Conservation (phyloP, 768 basidiomycete species). For the Stropharia rugosoannulata region DNA sequence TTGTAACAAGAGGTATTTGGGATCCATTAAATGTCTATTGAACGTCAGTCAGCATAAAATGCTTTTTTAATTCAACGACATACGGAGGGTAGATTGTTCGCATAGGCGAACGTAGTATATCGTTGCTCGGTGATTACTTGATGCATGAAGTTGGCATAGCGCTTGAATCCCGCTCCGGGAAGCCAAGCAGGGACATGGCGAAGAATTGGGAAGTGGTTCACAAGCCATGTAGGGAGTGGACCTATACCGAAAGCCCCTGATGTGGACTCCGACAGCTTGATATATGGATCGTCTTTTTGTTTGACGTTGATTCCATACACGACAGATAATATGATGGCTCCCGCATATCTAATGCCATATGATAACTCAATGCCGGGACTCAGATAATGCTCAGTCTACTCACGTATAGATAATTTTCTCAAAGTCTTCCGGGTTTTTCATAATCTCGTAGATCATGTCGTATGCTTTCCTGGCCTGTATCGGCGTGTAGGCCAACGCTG, state of each 20-base stretch:
- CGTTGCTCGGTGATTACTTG: constrained; percentile 9
- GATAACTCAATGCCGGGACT: background rate
- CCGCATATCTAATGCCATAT: constrained; percentile 1
- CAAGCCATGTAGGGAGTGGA: background rate
- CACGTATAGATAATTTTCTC: constrained; percentile 10
- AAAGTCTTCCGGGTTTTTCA: constrained; percentile 14
- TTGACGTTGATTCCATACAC: constrained; percentile 20
- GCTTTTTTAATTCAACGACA: background rate
- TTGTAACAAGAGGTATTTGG: background rate
- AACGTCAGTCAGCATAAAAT: background rate
- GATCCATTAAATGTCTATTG: background rate
- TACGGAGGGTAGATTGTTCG: background rate
- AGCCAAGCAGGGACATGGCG: constrained; percentile 17
- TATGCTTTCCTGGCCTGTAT: constrained; percentile 27
- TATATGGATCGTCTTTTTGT: constrained; percentile 13
- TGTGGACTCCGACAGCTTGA: constrained; percentile 27
- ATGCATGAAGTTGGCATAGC: constrained; percentile 17
- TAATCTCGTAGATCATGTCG: constrained; percentile 27
- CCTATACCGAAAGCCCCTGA: constrained; percentile 17
- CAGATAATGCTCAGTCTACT: background rate
- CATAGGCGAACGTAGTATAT: constrained; percentile 9
- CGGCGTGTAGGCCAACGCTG: constrained; percentile 21
- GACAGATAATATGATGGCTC: constrained; percentile 11
- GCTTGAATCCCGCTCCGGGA: constrained; percentile 11
- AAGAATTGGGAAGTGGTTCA: constrained; percentile 16